Conservation (phyloP, 495 filamentous ascomycete species). For the Lophiotrema nucula region DNA sequence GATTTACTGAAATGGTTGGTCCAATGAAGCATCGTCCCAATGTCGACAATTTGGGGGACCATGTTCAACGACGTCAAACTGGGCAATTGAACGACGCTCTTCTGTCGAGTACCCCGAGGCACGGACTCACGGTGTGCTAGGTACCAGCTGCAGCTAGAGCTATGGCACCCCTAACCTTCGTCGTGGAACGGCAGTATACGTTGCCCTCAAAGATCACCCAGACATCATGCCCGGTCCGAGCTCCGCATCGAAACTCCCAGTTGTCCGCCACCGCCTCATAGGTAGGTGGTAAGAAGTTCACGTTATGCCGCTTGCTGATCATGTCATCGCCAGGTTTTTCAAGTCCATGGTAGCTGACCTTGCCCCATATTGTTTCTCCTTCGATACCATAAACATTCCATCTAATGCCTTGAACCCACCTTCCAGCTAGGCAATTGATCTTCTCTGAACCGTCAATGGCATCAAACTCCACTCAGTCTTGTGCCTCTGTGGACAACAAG, state of each 20-base stretch:
- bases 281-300: neutral
- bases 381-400: conserved; percentile 15
- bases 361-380: conserved; percentile 2
- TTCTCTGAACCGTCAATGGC: conserved; percentile 13
- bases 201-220: neutral
- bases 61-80: neutral
- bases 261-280: conserved; percentile 18
- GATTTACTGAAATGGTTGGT: neutral
- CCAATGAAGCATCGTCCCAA: conserved; percentile 6
- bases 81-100: conserved; percentile 1
- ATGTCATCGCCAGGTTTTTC: conserved; percentile 1
- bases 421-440: conserved; percentile 27
- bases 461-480: conserved; percentile 18
- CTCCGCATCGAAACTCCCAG: neutral
- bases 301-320: conserved; percentile 17
- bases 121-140: neutral
- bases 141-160: neutral
- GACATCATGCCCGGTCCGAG: neutral
- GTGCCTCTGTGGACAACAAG: conserved; percentile 22
- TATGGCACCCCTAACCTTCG: neutral
- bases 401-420: conserved; percentile 23
- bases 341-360: neutral
- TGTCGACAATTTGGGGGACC: neutral
- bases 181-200: neutral
- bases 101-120: neutral